phyloP scores from a whole-genome alignment of 2,329 filamentous ascomycete species.

The Dendryphion nanum region DNA sequence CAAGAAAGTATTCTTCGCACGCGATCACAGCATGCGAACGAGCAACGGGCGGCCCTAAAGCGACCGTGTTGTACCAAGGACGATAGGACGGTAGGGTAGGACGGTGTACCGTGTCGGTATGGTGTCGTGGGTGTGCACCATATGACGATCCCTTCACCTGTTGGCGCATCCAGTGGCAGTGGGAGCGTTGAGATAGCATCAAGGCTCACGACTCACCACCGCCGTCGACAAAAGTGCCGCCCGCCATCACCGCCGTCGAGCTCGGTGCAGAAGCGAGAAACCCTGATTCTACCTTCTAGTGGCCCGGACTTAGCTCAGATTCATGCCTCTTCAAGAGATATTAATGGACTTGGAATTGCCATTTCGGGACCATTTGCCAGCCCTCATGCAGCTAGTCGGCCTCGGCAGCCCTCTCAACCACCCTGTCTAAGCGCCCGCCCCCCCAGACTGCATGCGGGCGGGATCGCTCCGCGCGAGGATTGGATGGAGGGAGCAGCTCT shows the following conservation, averaged over 20 bases:
- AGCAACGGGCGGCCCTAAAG: too few species aligned
- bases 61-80: not conserved
- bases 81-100: too few species aligned
- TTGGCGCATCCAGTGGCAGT: too few species aligned
- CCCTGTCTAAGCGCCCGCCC: constrained; percentile 35
- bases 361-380: constrained; percentile 10
- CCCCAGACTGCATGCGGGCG: constrained; percentile 20
- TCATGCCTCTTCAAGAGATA: constrained; percentile 16
- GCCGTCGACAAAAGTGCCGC: constrained; percentile 14
- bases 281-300: constrained; percentile 9
- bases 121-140: too few species aligned
- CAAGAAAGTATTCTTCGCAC: constrained; percentile 11
- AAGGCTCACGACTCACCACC: too few species aligned
- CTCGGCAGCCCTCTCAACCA: constrained; percentile 28
- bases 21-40: constrained; percentile 8
- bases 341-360: constrained; percentile 30
- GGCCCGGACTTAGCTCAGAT: too few species aligned
- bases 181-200: too few species aligned
- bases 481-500: constrained; percentile 23
- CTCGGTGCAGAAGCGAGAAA: constrained; percentile 27
- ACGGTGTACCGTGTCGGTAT: too few species aligned
- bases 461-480: constrained; percentile 26
- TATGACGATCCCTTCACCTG: too few species aligned
- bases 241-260: constrained; percentile 16
- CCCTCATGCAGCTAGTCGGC: too few species aligned